Conservation (phyloP, 2,329 filamentous ascomycete genomes). For the Cladophialophora chaetospira region DNA sequence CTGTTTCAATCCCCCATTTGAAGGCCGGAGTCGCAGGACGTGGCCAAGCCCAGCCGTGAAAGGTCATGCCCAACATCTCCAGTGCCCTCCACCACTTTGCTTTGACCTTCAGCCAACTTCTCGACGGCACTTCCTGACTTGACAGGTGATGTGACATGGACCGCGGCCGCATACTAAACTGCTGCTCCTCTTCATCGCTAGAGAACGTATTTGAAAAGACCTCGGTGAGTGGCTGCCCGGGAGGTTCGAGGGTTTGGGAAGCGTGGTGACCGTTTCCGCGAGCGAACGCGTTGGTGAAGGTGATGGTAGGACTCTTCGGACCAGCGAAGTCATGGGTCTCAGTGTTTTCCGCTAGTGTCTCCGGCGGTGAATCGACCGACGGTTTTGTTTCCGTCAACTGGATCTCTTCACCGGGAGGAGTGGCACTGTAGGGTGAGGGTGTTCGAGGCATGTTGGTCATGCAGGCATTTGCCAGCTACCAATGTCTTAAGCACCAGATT, state of each 20-base stretch:
- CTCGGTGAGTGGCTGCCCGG: conserved; percentile 16
- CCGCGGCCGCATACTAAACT: conserved; percentile 22
- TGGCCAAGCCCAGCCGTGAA: conserved; percentile 65
- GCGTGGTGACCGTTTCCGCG: conserved; percentile 7
- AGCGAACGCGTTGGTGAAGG: conserved; percentile 15
- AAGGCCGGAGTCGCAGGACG: conserved; percentile 64
- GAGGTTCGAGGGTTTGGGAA: conserved; percentile 16
- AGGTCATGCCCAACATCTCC: conserved; percentile 68
- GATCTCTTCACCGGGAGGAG: conserved; percentile 9
- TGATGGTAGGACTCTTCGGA: conserved; percentile 14
- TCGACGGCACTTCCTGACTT: conserved; percentile 34
- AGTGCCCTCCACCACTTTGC: conserved; percentile 68
- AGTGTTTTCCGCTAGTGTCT: not conserved
- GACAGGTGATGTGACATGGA: conserved; percentile 33
- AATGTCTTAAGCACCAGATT: not conserved
- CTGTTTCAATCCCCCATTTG: conserved; percentile 56
- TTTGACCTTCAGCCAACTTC: conserved; percentile 64
- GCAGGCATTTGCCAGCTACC: not conserved
- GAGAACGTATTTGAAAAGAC: conserved; percentile 15
- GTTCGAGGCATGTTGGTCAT: conserved; percentile 10
- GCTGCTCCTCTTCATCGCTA: conserved; percentile 9
- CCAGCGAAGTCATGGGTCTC: conserved; percentile 28
- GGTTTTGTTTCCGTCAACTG: conserved; percentile 8
- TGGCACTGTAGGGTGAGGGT: conserved; percentile 5
- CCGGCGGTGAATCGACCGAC: conserved; percentile 4